Evolutionary conservation across 805 yeast species (phyloP).

Genomic region (Wickerhamiella domercqiae): DNA sequence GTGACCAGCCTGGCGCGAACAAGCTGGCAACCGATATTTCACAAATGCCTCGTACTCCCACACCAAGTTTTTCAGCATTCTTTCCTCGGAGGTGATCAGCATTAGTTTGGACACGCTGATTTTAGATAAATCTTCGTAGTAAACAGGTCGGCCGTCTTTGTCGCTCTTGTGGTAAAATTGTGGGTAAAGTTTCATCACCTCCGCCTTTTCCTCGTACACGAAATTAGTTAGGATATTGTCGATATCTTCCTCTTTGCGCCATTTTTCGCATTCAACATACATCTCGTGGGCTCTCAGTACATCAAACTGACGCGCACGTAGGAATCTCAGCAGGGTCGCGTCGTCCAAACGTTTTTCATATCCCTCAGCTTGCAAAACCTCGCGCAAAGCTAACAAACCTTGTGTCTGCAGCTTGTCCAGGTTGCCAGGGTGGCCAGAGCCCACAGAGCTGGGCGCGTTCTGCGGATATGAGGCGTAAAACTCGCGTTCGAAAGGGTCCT

Average conservation of each 20-base stretch:
- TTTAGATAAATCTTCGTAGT: slow-evolving; percentile 82
- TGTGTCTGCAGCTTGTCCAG: slow-evolving; percentile 53
- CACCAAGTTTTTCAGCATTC: slow-evolving; percentile 89
- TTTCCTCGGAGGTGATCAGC: slow-evolving; percentile 84
- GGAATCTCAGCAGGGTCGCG: slow-evolving; percentile 64
- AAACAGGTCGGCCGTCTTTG: slow-evolving; percentile 91
- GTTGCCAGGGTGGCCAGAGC: slow-evolving; percentile 71
- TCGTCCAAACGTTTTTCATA: slow-evolving; percentile 73
- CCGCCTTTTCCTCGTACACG: slow-evolving; percentile 82
- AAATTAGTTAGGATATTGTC: slow-evolving; percentile 78
- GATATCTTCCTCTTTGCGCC: slow-evolving; percentile 81
- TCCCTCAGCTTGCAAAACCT: slow-evolving; percentile 44
- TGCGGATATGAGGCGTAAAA: slow-evolving; percentile 48
- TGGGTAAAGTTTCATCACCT: slow-evolving; percentile 81
- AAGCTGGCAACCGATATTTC: slow-evolving; percentile 76
- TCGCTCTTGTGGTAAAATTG: slow-evolving; percentile 97
- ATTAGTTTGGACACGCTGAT: slow-evolving; percentile 84
- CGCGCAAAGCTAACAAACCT: slow-evolving; percentile 43
- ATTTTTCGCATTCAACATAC: slow-evolving; percentile 75
- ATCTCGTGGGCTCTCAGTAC: slow-evolving; percentile 60
- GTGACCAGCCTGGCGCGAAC: slow-evolving; percentile 64
- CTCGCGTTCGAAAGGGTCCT: slow-evolving; percentile 1
- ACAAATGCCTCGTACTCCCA: slow-evolving; percentile 96
- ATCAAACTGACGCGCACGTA: slow-evolving; percentile 92
- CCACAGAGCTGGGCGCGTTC: slow-evolving; percentile 41